These are phyloP conservation scores for Sporodiniella umbellata DNA, from an alignment of 371 early-diverging fungal species.

Conservation along the genomic window DNA sequence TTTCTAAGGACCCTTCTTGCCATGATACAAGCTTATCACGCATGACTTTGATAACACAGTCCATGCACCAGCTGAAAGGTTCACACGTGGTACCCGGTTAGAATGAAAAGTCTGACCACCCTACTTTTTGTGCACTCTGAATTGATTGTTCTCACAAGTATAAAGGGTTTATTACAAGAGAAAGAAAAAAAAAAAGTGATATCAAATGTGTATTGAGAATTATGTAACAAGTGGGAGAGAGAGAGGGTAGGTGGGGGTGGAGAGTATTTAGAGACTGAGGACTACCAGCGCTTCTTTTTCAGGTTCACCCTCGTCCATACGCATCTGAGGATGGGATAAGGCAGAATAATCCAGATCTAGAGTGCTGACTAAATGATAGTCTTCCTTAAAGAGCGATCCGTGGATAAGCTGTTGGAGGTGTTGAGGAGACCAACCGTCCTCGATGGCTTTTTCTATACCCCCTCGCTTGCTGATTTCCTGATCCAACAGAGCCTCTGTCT, in stretches of 20 bases:
- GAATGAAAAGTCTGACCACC: too few relatives aligned
- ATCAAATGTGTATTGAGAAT: background rate
- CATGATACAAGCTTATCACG: too few relatives aligned
- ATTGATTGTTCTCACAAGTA: too few relatives aligned
- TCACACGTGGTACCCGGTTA: too few relatives aligned
- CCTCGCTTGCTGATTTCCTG: conserved; percentile 47
- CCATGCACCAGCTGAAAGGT: too few relatives aligned
- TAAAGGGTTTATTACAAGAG: too few relatives aligned
- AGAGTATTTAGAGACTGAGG: conserved; percentile 15
- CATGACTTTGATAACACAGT: too few relatives aligned
- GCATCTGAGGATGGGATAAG: conserved; percentile 12
- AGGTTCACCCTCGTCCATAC: conserved; percentile 33
- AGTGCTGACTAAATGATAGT: conserved; percentile 27
- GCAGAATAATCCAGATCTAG: conserved; percentile 7
- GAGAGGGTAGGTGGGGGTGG: too few relatives aligned
- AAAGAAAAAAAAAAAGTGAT: background rate
- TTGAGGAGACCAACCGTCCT: conserved; percentile 37
- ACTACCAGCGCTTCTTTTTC: conserved; percentile 27
- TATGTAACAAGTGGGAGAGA: background rate
- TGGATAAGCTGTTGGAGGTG: conserved; percentile 39
- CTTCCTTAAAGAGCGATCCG: conserved; percentile 30
- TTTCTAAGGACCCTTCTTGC: too few relatives aligned
- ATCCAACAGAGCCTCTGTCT: conserved; percentile 48
- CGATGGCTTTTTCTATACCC: conserved; percentile 28
- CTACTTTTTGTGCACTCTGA: too few relatives aligned